These are phyloP conservation scores for Perkinsus chesapeaki DNA, from an alignment of 169 alveolate species.

Conservation along the genomic window DNA sequence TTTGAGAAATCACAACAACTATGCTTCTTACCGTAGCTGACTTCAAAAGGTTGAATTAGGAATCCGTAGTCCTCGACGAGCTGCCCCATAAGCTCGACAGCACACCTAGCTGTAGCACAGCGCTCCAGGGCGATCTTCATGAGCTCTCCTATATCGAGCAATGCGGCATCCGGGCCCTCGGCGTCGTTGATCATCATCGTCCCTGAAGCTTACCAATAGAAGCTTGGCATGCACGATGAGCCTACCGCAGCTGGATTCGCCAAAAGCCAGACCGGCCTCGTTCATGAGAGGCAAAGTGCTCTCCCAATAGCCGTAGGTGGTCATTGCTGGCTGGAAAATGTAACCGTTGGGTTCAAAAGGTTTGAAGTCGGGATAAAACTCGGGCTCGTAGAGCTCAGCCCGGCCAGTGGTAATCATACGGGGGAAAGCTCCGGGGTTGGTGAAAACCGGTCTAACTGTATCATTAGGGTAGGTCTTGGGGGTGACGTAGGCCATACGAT, in stretches of 20 bases:
- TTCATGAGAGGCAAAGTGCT: slow-evolving; percentile 7
- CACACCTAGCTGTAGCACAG: slow-evolving; percentile 4
- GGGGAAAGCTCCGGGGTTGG: neutral
- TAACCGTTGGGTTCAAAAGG: neutral
- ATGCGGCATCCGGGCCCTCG: neutral
- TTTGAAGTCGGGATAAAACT: neutral
- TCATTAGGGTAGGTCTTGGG: neutral
- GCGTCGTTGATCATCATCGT: neutral
- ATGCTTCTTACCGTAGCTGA: neutral
- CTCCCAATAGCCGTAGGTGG: slow-evolving; percentile 14
- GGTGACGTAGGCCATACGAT: slow-evolving; percentile 8
- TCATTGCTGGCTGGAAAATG: neutral
- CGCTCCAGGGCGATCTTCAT: slow-evolving; percentile 18
- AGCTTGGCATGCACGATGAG: neutral
- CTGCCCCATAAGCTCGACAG: slow-evolving; percentile 3
- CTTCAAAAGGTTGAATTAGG: neutral
- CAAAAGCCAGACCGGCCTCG: neutral
- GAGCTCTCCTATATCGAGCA: slow-evolving; percentile 1
- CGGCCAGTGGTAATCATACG: slow-evolving; percentile 8
- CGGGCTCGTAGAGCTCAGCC: slow-evolving; percentile 9
- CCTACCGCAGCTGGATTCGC: neutral
- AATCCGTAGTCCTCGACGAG: slow-evolving; percentile 3
- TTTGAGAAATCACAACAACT: neutral
- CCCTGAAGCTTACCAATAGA: neutral
- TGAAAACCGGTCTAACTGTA: neutral